phyloP scores from a whole-genome alignment of 2,329 filamentous ascomycete species.

The Botrytis galanthina region DNA sequence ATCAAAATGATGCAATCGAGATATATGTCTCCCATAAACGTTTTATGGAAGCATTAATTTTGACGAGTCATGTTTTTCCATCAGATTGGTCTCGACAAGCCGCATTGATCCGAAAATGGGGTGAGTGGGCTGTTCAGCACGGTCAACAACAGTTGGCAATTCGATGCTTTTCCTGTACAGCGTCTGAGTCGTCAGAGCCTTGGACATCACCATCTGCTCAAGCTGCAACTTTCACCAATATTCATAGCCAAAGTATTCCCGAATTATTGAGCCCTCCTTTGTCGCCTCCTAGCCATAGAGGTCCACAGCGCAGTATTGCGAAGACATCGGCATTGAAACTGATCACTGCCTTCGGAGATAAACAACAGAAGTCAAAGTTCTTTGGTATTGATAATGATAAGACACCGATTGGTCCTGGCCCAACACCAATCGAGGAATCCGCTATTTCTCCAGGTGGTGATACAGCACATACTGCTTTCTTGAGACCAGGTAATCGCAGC shows the following conservation, averaged over 20 bases:
- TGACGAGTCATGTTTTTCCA: slow-evolving; percentile 80
- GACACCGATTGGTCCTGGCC: slow-evolving; percentile 77
- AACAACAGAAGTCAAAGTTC: slow-evolving; percentile 61
- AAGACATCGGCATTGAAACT: slow-evolving; percentile 85
- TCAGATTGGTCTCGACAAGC: slow-evolving; percentile 88
- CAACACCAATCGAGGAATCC: slow-evolving; percentile 83
- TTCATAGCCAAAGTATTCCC: slow-evolving; percentile 58
- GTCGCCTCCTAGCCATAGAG: slow-evolving; percentile 66
- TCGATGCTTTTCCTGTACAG: slow-evolving; percentile 88
- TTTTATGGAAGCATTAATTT: slow-evolving; percentile 88
- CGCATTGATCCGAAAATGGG: slow-evolving; percentile 89
- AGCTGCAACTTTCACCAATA: slow-evolving; percentile 54
- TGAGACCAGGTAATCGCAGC: slow-evolving; percentile 65
- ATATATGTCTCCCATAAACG: slow-evolving; percentile 89
- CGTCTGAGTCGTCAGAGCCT: slow-evolving; percentile 76
- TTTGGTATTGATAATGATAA: slow-evolving; percentile 57
- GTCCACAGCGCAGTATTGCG: slow-evolving; percentile 61
- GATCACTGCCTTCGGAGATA: slow-evolving; percentile 81
- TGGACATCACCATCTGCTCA: slow-evolving; percentile 84
- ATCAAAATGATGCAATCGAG: slow-evolving; percentile 92
- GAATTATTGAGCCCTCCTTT: slow-evolving; percentile 67
- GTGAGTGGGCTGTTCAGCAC: slow-evolving; percentile 83
- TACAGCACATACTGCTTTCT: slow-evolving; percentile 62
- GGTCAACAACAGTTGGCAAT: slow-evolving; percentile 89
- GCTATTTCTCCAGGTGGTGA: slow-evolving; percentile 70